A percentile compares a stretch with the other conserved stretches of the same genome.
phyloP scores from a whole-genome alignment of 148 eudicot species.

The Camellia sinensis region DNA sequence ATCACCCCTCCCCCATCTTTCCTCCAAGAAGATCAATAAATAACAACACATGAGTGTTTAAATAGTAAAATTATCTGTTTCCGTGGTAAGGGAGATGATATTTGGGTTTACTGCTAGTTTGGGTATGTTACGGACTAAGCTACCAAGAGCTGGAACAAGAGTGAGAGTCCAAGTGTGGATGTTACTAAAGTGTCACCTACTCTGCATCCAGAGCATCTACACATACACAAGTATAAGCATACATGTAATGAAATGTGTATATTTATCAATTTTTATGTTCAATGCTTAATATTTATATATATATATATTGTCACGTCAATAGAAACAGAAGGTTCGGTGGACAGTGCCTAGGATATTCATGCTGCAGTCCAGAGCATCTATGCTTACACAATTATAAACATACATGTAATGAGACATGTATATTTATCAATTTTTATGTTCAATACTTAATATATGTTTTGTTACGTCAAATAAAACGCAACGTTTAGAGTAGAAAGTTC shows the following conservation, averaged over 20 bases:
- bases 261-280: no score
- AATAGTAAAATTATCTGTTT: neutral
- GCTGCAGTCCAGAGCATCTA: neutral
- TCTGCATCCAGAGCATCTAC: neutral
- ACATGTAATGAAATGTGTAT: neutral
- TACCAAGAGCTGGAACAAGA: neutral
- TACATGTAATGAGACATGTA: neutral
- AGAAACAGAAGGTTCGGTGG: neutral
- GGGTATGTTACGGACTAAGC: neutral
- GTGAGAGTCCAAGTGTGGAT: neutral
- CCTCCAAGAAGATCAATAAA: neutral
- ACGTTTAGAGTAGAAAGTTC: neutral
- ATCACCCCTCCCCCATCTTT: neutral
- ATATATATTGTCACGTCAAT: no score
- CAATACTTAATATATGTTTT: no score
- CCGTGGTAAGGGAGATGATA: neutral
- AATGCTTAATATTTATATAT: no score
- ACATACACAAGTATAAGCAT: neutral
- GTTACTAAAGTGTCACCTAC: neutral
- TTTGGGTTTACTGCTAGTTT: neutral
- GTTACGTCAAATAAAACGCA: neutral
- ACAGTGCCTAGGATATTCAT: neutral
- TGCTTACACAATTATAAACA: neutral
- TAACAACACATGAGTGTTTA: neutral
- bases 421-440: no score